Evolutionary conservation across 495 filamentous ascomycete species (phyloP).

Genomic region (Friedmanniomyces endolithicus): DNA sequence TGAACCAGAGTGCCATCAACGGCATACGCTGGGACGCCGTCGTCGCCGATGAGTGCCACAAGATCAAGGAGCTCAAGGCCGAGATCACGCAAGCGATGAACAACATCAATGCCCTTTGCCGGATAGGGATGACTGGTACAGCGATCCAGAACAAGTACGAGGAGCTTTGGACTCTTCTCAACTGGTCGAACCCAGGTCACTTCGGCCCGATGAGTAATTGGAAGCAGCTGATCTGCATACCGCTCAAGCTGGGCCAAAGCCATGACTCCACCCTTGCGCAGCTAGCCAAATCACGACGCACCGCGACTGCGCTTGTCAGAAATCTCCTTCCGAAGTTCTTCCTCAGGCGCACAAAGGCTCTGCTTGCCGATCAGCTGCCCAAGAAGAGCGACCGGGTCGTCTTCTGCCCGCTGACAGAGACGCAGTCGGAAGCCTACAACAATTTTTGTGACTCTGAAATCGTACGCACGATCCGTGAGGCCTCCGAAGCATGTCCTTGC

Average conservation of each 20-base stretch:
- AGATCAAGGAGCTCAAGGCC: constrained; percentile 68
- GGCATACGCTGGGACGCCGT: constrained; percentile 88
- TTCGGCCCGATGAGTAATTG: constrained; percentile 71
- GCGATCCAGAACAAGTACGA: constrained; percentile 98
- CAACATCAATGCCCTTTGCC: constrained; percentile 78
- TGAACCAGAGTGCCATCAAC: constrained; percentile 63
- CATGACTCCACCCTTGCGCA: constrained; percentile 84
- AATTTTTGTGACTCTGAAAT: constrained; percentile 61
- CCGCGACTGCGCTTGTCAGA: constrained; percentile 72
- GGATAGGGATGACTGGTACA: constrained; percentile 88
- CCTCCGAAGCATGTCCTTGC: constrained; percentile 59
- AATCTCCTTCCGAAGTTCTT: constrained; percentile 90
- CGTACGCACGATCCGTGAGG: constrained; percentile 53
- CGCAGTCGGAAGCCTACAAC: constrained; percentile 76
- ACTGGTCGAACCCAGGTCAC: constrained; percentile 88
- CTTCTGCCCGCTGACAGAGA: constrained; percentile 80
- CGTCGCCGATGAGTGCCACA: constrained; percentile 93
- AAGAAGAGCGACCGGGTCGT: constrained; percentile 92
- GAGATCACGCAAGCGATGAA: constrained; percentile 81
- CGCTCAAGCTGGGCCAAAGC: constrained; percentile 74
- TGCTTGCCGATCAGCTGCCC: constrained; percentile 90
- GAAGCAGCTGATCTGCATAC: constrained; percentile 63
- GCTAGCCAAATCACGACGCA: constrained; percentile 66
- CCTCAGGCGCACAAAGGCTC: constrained; percentile 78
- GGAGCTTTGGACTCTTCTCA: constrained; percentile 90